Conservation (phyloP, 225 moss, liverwort and hornwort genomes). For the Ulota crispa region DNA sequence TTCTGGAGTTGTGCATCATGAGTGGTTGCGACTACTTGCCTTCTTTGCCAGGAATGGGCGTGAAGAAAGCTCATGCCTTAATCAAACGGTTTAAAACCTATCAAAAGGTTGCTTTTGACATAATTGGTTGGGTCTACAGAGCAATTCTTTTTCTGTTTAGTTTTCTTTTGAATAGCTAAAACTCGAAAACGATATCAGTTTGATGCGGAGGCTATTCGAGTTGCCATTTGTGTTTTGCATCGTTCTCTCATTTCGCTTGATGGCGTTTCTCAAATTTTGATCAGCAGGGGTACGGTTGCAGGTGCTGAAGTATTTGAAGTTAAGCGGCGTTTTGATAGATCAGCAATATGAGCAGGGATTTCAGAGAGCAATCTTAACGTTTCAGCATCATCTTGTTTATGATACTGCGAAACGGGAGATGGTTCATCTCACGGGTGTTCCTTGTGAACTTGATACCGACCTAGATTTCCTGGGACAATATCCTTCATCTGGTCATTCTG, state of each 20-base stretch:
- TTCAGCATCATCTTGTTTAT: constrained; percentile 88
- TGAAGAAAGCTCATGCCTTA: constrained; percentile 77
- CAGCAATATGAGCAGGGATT: constrained; percentile 76
- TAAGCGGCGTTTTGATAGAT: constrained; percentile 62
- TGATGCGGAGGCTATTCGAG: background rate
- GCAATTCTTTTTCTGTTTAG: background rate
- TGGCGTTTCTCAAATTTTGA: background rate
- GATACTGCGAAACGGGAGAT: constrained; percentile 65
- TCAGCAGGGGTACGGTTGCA: constrained; percentile 33
- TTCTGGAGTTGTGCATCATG: constrained; percentile 95
- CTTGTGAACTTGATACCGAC: constrained; percentile 50
- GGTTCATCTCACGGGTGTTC: constrained; percentile 73
- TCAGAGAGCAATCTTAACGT: constrained; percentile 76
- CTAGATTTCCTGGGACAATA: constrained; percentile 96
- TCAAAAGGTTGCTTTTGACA: constrained; percentile 55
- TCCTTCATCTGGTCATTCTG: constrained; percentile 49
- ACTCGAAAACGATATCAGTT: background rate
- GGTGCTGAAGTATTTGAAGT: constrained; percentile 84
- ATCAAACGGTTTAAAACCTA: constrained; percentile 78
- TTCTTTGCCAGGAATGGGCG: constrained; percentile 92
- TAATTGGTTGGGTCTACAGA: background rate
- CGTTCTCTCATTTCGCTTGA: background rate
- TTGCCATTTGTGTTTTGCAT: background rate
- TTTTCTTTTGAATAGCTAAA: too few species aligned
- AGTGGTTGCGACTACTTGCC: constrained; percentile 97